These are phyloP conservation scores for Aristolochia californica DNA, from an alignment of 164 flowering plant species.

Conservation along the genomic window DNA sequence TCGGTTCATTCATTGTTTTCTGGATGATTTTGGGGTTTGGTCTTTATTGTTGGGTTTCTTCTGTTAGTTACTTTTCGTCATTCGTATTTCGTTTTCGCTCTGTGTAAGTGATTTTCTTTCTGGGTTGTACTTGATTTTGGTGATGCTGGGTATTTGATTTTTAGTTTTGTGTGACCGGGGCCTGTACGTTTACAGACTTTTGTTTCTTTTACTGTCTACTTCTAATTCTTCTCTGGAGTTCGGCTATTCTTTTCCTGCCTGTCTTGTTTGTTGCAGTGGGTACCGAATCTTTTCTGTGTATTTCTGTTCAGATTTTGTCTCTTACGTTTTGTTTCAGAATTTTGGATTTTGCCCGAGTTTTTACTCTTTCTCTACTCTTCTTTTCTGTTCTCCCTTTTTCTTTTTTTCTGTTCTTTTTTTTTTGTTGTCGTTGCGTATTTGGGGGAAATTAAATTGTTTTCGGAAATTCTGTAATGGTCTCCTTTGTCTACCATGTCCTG, in stretches of 20 bases:
- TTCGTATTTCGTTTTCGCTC: background rate
- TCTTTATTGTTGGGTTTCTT: background rate
- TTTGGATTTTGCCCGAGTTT: background rate
- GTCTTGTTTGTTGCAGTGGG: background rate
- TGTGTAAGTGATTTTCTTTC: background rate
- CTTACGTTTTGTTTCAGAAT: background rate
- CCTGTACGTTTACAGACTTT: background rate
- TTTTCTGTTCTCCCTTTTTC: no score
- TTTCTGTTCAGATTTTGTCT: background rate
- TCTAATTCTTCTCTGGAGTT: background rate
- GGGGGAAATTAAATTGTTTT: no score
- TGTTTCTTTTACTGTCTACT: background rate
- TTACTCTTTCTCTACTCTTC: no score
- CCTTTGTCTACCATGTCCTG: no score
- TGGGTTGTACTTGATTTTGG: background rate
- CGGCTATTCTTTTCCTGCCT: background rate
- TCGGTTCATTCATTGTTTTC: background rate
- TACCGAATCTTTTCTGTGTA: background rate
- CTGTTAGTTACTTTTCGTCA: background rate
- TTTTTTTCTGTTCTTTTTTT: no score
- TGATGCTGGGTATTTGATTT: background rate
- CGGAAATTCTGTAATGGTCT: no score
- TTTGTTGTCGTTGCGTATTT: no score
- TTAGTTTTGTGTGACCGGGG: background rate
- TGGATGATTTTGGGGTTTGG: background rate